Conservation (phyloP, 768 basidiomycete species). For the Russula sp. region DNA sequence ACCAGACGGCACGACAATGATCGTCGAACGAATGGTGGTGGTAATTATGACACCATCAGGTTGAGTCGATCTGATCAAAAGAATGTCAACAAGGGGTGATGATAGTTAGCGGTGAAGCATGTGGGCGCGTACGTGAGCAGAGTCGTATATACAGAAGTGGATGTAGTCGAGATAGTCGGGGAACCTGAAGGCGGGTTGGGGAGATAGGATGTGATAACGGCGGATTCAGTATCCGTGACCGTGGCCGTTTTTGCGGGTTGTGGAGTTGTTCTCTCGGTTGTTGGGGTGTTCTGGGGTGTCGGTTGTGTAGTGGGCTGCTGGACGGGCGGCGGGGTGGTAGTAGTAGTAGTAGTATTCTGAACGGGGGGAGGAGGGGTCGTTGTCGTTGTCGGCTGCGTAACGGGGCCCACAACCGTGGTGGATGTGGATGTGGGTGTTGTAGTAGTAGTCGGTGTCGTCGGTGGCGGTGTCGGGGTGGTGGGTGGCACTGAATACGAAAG, state of each 20-base stretch:
- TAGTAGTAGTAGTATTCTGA: not conserved
- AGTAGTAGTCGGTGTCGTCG: not conserved
- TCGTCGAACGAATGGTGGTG: slow-evolving; percentile 14
- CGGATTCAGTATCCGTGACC: not conserved
- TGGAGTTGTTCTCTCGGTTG: not conserved
- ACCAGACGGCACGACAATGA: slow-evolving; percentile 23
- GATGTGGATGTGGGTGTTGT: not conserved
- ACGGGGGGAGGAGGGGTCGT: too few relatives aligned
- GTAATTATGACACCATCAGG: slow-evolving; percentile 13
- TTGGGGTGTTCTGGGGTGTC: not conserved
- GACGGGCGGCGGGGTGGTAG: too few relatives aligned
- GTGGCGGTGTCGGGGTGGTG: not conserved
- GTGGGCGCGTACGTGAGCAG: not conserved
- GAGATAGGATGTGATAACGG: not conserved
- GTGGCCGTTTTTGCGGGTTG: not conserved
- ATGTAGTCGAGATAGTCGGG: not conserved
- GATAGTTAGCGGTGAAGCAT: not conserved
- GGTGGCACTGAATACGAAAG: not conserved
- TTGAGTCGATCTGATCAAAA: slow-evolving; percentile 7
- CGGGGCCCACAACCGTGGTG: too few relatives aligned
- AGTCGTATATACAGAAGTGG: slow-evolving; percentile 6
- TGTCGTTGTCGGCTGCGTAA: too few relatives aligned
- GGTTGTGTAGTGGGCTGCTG: not conserved
- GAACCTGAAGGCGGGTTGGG: not conserved
- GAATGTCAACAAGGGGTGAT: not conserved